A percentile compares a stretch with the other conserved stretches of the same genome.
Conservation (phyloP, 2,329 filamentous ascomycete genomes). For the Venturiaceae sp. region DNA sequence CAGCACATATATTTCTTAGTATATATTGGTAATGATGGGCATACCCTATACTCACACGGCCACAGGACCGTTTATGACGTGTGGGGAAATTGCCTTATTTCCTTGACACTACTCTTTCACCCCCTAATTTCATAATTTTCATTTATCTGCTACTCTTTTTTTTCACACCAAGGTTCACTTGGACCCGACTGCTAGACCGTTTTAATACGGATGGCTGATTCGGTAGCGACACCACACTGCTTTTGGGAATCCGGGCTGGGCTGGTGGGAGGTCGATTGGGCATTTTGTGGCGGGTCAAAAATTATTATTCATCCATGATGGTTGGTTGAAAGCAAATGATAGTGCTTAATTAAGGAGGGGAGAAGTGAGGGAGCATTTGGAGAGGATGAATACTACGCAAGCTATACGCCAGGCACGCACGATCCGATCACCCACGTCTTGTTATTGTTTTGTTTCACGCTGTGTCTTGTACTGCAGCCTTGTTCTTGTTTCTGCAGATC, state of each 20-base stretch:
- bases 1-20: neutral
- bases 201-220: neutral
- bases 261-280: no score
- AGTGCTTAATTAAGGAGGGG: neutral
- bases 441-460: neutral
- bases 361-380: neutral
- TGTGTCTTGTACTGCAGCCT: neutral
- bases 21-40: neutral
- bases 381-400: neutral
- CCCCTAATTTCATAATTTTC: neutral
- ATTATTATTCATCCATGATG: no score
- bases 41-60: no score
- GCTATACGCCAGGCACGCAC: neutral
- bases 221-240: no score
- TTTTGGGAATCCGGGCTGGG: no score
- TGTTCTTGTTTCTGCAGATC: no score
- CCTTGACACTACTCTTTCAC: neutral
- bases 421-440: neutral
- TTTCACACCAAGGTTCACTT: neutral
- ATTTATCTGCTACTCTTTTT: neutral
- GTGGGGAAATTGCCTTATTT: neutral
- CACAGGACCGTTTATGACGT: no score
- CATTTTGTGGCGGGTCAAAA: neutral
- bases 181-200: neutral
- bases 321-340: neutral